Percentiles rank a stretch among this genome's conserved stretches.
Evolutionary conservation across 371 early-diverging fungal genomes (phyloP).

Genomic region (Apophysomyces elegans): DNA sequence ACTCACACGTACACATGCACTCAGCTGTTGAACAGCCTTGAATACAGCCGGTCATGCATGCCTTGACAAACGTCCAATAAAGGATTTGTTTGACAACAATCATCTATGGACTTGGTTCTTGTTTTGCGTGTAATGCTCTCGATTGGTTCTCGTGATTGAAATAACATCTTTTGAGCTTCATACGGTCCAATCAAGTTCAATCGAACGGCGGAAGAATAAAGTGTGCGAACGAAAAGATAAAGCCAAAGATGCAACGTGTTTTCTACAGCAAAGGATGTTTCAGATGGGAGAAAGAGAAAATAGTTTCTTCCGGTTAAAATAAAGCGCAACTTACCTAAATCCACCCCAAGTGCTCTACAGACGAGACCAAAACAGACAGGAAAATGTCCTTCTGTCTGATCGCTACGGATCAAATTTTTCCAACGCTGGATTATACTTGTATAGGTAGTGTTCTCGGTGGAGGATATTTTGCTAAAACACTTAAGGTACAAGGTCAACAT

Average conservation of each 20-base stretch:
- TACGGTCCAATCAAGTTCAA: conserved; percentile 89
- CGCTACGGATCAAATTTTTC: conserved; percentile 59
- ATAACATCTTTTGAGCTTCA: conserved; percentile 77
- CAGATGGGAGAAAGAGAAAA: neutral
- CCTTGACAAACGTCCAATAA: conserved; percentile 88
- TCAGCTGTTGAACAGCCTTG: conserved; percentile 85
- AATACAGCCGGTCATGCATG: conserved; percentile 87
- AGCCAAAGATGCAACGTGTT: conserved; percentile 76
- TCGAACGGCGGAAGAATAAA: conserved; percentile 89
- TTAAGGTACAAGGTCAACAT: conserved; percentile 67
- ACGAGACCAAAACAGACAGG: conserved; percentile 73
- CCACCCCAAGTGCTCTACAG: conserved; percentile 61
- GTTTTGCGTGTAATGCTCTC: conserved; percentile 55
- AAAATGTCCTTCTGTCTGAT: conserved; percentile 68
- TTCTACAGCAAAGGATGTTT: conserved; percentile 37
- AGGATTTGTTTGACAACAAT: conserved; percentile 73
- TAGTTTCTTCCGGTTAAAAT: too few relatives aligned
- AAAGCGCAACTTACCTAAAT: conserved; percentile 41
- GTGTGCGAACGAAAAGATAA: conserved; percentile 81
- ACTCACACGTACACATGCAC: neutral
- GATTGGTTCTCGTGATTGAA: conserved; percentile 60
- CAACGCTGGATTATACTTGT: conserved; percentile 48
- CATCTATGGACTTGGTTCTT: conserved; percentile 48
- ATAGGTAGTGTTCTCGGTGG: conserved; percentile 22
- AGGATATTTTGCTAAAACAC: conserved; percentile 44